A percentile compares a stretch with the other conserved stretches of the same genome.
phyloP scores from a whole-genome alignment of 768 basidiomycete species.

The Trametes cinnabarina region DNA sequence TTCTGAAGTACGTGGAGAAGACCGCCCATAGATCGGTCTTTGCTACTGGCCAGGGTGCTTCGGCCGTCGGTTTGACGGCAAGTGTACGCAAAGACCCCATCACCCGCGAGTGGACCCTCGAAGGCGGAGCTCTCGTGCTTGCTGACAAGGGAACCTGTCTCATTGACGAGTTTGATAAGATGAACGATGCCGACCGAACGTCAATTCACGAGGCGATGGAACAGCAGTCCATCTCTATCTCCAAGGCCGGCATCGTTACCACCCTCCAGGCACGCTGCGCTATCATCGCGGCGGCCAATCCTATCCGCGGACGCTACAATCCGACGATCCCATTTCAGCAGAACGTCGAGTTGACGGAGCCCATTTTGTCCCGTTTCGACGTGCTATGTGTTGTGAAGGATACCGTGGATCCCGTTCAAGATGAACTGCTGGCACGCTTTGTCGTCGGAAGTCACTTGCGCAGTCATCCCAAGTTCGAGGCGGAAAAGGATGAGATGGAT shows the following conservation, averaged over 20 bases:
- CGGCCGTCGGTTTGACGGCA: conserved; percentile 96
- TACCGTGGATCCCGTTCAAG: conserved; percentile 93
- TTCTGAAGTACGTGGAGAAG: conserved; percentile 98
- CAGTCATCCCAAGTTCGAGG: conserved; percentile 90
- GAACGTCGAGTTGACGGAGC: conserved; percentile 98
- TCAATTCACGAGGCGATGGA: conserved; percentile 99
- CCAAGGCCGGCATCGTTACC: conserved; percentile 99
- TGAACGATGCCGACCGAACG: conserved; percentile 97
- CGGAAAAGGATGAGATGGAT: conserved; percentile 86
- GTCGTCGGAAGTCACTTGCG: conserved; percentile 97
- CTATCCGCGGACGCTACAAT: conserved; percentile 95
- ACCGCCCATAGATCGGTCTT: conserved; percentile 97
- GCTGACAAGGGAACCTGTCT: conserved; percentile 97
- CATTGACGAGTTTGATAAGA: conserved; percentile 99
- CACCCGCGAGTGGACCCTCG: conserved; percentile 97
- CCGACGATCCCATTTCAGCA: conserved; percentile 98
- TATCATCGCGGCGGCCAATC: conserved; percentile 97
- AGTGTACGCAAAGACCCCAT: conserved; percentile 98
- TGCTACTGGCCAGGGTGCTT: conserved; percentile 97
- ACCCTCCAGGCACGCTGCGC: conserved; percentile 96
- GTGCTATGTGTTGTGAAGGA: conserved; percentile 98
- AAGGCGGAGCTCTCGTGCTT: conserved; percentile 96
- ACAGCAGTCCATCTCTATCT: conserved; percentile 98
- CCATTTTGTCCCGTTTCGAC: conserved; percentile 97
- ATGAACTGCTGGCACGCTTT: conserved; percentile 93